These are phyloP conservation scores for Euptelea pleiosperma DNA, from an alignment of 164 flowering plant genomes.

Conservation along the genomic window DNA sequence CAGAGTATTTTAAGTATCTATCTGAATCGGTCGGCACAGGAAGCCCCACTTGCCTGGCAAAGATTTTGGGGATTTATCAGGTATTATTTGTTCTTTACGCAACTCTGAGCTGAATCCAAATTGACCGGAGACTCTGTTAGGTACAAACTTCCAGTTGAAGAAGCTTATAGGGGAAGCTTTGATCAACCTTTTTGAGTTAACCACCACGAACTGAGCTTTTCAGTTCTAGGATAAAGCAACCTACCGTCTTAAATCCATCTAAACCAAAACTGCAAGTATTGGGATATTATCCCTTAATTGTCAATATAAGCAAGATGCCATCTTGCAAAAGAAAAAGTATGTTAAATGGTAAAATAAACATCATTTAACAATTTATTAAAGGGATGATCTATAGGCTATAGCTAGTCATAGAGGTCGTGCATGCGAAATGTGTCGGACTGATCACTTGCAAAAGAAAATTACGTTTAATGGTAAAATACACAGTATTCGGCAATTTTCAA, in stretches of 20 bases:
- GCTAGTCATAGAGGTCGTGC: neutral
- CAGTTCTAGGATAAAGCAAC: neutral
- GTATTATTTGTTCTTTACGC: conserved; percentile 29
- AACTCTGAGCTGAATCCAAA: neutral
- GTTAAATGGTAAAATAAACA: neutral
- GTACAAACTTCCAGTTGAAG: too few species aligned
- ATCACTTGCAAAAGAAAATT: too few species aligned
- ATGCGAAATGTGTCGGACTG: neutral
- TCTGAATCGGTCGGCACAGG: conserved; percentile 70
- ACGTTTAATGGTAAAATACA: too few species aligned
- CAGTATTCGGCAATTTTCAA: too few species aligned
- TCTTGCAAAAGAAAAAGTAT: neutral
- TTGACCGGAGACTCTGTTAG: too few species aligned
- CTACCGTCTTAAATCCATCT: neutral
- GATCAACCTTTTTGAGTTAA: neutral
- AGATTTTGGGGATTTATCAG: conserved; percentile 95
- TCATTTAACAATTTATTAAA: neutral
- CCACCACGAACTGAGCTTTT: neutral
- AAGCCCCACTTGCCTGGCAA: conserved; percentile 94
- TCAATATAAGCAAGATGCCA: neutral
- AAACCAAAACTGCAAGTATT: neutral
- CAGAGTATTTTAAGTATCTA: conserved; percentile 81
- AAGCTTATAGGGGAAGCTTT: neutral
- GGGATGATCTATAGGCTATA: neutral
- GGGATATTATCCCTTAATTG: too few species aligned